Base-by-base conservation (phyloP, 2,329 filamentous ascomycete species). In the Ophiocordyceps polyrhachis-furcata region DNA sequence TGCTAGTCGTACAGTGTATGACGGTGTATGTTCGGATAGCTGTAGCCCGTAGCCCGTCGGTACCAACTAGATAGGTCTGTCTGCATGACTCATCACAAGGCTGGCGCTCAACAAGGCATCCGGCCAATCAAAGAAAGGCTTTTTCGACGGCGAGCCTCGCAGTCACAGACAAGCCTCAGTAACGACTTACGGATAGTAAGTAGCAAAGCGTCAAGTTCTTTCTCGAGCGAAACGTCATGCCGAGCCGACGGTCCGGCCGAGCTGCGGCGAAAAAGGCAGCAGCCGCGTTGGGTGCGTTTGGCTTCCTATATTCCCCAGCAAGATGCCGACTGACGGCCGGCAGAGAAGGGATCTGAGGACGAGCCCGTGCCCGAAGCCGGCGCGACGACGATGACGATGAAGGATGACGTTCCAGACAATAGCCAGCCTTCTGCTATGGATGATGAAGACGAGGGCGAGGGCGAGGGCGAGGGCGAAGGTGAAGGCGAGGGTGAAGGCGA, bases 191-290 rank as follows among this genome's bases (percentile, higher is more conserved):
- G 25, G 9, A 28, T 28, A 28, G 7, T 11, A 28, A 28, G 7
- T 11, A 28, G 25, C 25, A 28, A 28, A 28, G 25, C 9, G 25
- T 11, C 25, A 5, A 8, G n/a, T 28, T 28, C 25, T 28, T 28
- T 28, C 25, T 28, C 25, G 25, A 23, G 38, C 11, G 20, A 41
- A 25, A n/a, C 38, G 19, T 14, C 38, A 60, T 60, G 58, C 55
- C 56, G 50, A 66, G 67, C 49, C 65, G 66, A 58, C 62, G 69
- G 56, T 70, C 69, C 50, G 69, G 69, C 49, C 67, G 69, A 59
- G 68, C 69, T 51, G 69, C 69, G 49, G 69, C 69, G 41, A 71
- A 68, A 59, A 68, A 67, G 56, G 69, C 69, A 48, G 67, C 69
- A 49, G 69, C 68, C 50, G 69, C 69, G 50, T 59, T 73, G 52